Conservation (phyloP, 306 rosid species). For the Casuarina cunninghamiana region DNA sequence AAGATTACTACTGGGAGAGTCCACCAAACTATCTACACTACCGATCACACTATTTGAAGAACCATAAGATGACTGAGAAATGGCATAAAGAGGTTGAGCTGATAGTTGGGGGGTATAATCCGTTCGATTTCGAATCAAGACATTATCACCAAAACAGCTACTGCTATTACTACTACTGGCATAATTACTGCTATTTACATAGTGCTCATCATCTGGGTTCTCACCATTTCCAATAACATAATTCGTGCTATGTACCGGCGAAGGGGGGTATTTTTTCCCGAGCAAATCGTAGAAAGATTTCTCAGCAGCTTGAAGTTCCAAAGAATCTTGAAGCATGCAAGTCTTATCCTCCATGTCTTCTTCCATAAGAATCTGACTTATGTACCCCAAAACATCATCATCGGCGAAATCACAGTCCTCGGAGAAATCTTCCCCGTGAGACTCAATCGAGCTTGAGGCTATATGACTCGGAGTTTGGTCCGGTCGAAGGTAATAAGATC, state of each 20-base stretch:
- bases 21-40: slow-evolving; percentile 56
- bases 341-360: slow-evolving; percentile 90
- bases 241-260: slow-evolving; percentile 34
- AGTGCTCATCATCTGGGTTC: slow-evolving; percentile 30
- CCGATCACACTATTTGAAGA: slow-evolving; percentile 56
- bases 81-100: slow-evolving; percentile 31
- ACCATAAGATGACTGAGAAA: slow-evolving; percentile 53
- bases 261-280: slow-evolving; percentile 83
- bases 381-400: slow-evolving; percentile 76
- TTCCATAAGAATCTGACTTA: slow-evolving; percentile 94
- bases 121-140: slow-evolving; percentile 24
- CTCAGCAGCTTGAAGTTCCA: slow-evolving; percentile 94
- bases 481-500: slow-evolving; percentile 40
- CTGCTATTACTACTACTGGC: slow-evolving; percentile 35
- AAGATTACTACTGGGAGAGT: slow-evolving; percentile 56
- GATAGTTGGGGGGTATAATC: slow-evolving; percentile 40
- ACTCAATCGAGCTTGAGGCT: slow-evolving; percentile 41
- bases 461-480: slow-evolving; percentile 33
- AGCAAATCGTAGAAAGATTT: slow-evolving; percentile 83
- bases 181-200: slow-evolving; percentile 34
- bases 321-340: slow-evolving; percentile 84
- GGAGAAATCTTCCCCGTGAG: slow-evolving; percentile 61
- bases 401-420: slow-evolving; percentile 96
- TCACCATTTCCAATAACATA: slow-evolving; percentile 37
- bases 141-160: slow-evolving; percentile 34